Evolutionary conservation across 1,284 basidiomycete genomes (phyloP).

Genomic region (Ganoderma resinaceum): DNA sequence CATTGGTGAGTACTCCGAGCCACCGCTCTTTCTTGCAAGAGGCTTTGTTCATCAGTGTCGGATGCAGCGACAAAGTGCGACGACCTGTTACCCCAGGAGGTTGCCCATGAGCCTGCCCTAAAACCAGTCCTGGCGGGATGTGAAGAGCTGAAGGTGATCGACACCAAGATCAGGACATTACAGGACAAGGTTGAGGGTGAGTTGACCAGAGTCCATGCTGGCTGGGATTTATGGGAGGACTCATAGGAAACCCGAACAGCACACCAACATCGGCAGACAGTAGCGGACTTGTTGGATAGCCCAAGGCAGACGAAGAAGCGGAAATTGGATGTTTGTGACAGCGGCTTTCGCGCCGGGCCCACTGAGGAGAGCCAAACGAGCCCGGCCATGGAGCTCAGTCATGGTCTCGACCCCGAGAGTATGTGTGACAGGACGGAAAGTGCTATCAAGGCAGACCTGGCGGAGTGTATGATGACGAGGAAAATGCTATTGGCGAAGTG

Average conservation of each 20-base stretch:
- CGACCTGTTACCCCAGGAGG: neutral
- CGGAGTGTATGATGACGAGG: neutral
- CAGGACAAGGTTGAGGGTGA: neutral
- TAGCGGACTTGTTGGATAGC: too few species aligned
- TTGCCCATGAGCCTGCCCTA: neutral
- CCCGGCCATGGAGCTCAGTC: too few species aligned
- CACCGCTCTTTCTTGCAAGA: too few species aligned
- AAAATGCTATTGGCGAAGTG: neutral
- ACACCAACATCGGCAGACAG: neutral
- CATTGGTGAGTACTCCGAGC: neutral
- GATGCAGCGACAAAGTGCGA: constrained; percentile 5
- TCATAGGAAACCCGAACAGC: neutral
- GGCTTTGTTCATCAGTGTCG: neutral
- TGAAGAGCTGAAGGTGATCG: neutral
- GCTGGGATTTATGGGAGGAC: too few species aligned
- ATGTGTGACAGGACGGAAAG: too few species aligned
- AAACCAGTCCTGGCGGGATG: neutral
- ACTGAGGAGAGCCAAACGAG: too few species aligned
- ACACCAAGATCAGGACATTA: neutral
- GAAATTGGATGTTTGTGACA: too few species aligned
- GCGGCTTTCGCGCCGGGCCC: too few species aligned
- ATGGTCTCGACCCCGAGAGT: too few species aligned
- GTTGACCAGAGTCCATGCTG: neutral
- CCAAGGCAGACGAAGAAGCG: too few species aligned
- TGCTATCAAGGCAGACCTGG: too few species aligned